Evolutionary conservation across 2,329 filamentous ascomycete species (phyloP), one percentile per base, ranked within the genome.

Genomic region (Phaeophleospora eucalypticola): DNA sequence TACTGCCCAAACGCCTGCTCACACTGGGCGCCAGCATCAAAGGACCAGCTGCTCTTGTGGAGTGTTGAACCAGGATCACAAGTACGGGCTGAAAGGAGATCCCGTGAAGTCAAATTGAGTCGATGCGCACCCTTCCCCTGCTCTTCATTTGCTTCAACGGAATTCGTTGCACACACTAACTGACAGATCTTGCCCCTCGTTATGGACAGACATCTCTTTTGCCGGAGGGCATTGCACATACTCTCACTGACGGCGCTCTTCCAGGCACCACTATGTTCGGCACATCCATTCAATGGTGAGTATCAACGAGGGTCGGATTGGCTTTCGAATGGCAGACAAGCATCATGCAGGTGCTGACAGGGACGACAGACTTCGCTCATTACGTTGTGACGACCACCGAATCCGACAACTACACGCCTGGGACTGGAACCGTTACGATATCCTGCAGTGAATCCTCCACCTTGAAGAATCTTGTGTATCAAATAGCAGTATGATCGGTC

Each of bases 171-270:
- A 49, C 49, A 51, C 49, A 55, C 53, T 57, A 43, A 60, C 53
- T 44, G 29, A 46, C 48, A 53, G 40, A 53, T 50, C 46, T 20
- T 45, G 43, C 16, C 35, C 21, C 39, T 52, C 39, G 29, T 38
- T 29, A 60, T 61, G 57, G 46, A 39, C 44, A 47, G 27, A 40
- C 41, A 38, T 43, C 47, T 40, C 19, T 45, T 18, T 43, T 47
- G 46, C 47, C 45, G 42, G 8, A 38, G 47, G 43, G 55, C 52
- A 44, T 45, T 44, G 35, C 46, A 51, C 46, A 36, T 58, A 19
- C 53, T 63, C 38, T 51, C 57, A 45, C 58, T 65, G 53, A 62
- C 62, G 43, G 51, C 46, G 32, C 42, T 56, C 38, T 37, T 48
- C 45, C 61, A 63, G 56, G 52, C 57, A 17, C 49, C 54, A 36